Evolutionary conservation across 176 grass and related monocot species (phyloP), one percentile per base, ranked within the genome.

Genomic region (Poa annua): DNA sequence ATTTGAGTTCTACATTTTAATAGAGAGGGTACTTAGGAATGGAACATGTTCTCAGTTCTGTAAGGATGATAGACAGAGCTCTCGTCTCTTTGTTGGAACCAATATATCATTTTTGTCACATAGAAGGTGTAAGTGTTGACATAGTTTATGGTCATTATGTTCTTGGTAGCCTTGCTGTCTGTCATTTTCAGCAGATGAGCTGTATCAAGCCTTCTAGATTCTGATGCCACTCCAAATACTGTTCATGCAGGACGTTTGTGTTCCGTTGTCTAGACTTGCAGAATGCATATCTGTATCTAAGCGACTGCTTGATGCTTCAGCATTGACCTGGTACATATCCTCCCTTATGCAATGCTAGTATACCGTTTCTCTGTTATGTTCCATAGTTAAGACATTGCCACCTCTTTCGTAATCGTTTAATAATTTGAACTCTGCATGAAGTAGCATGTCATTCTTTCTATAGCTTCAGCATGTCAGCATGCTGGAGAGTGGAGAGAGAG

Each of bases 231-330:
- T 20, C 4, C 50, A 36, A 15, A 50, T 85, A 51, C 73, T 79
- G 4, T 63, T 89, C 47, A 13, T 80, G 77, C 78, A 98, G 96
- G 96, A 96, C 83, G 96, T 98, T 71, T 96, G 93, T 84, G 89
- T 96, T 85, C 96, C 96, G 62, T 88, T 96, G 67, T 99, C 96
- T 74, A 93, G 91, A 78, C 89, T 99, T 79, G 96, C 96, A 84
- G 91, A 99, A 82, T 99, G 96, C 82, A 94, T 99, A 92, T 92
- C 93, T 83, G 72, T 85, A 73, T 99, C 96, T 71, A 99, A 99
- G 74, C 39, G 74, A 62, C 71, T 89, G 49, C 91, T 99, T 79
- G 96, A 99, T 88, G 96, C 91, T 48, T 99, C 96, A 14, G 15
- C 89, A 73, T 88, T 96, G 84, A 90, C 92, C 39, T 99, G 93